These are phyloP conservation scores for Sutorius australiensis DNA, from an alignment of 768 basidiomycete genomes.

Conservation along the genomic window DNA sequence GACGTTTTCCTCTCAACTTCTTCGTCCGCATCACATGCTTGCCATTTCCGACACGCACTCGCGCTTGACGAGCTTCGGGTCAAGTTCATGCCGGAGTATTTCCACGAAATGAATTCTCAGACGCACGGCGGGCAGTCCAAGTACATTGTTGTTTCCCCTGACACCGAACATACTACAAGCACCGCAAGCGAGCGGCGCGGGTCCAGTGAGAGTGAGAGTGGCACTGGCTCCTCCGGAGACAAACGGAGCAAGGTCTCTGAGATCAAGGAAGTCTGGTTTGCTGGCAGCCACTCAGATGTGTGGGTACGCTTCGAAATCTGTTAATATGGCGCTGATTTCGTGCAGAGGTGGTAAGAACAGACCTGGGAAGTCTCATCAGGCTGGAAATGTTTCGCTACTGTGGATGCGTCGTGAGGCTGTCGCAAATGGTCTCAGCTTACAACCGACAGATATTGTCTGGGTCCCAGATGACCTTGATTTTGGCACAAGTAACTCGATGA, in stretches of 20 bases:
- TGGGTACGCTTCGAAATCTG: neutral
- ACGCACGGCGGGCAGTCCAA: constrained; percentile 10
- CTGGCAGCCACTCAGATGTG: constrained; percentile 42
- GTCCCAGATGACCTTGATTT: constrained; percentile 25
- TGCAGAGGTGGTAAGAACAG: constrained; percentile 23
- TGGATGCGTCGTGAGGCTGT: constrained; percentile 36
- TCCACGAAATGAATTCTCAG: constrained; percentile 29
- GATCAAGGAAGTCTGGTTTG: constrained; percentile 68
- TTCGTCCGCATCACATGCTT: constrained; percentile 50
- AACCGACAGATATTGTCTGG: constrained; percentile 27
- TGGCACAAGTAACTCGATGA: constrained; percentile 23
- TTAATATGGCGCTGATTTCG: neutral
- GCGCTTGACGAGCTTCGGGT: constrained; percentile 60
- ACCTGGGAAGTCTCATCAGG: constrained; percentile 19
- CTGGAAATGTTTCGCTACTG: constrained; percentile 25
- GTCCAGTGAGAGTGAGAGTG: neutral
- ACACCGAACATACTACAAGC: neutral
- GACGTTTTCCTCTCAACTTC: constrained; percentile 54
- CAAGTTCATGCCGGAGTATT: constrained; percentile 51
- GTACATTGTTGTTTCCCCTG: neutral
- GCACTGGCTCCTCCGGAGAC: neutral
- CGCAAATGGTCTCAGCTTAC: constrained; percentile 23
- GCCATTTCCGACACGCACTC: constrained; percentile 60
- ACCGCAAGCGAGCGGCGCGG: neutral
- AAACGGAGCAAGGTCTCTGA: constrained; percentile 6